These are phyloP conservation scores for Xerocomellus intermedius DNA, from an alignment of 768 basidiomycete genomes.

Conservation along the genomic window DNA sequence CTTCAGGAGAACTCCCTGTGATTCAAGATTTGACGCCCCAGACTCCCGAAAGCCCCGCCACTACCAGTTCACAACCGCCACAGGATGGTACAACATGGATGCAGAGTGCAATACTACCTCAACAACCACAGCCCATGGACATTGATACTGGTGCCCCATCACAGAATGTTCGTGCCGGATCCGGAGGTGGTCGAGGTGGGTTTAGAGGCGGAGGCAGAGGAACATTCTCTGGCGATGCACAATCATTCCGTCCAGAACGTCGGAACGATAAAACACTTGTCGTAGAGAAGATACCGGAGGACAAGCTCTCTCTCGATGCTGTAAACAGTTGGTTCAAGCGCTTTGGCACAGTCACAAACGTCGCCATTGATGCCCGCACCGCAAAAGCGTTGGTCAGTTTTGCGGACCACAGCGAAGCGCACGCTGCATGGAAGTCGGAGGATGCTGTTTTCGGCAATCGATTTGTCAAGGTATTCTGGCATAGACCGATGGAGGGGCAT, in stretches of 20 bases:
- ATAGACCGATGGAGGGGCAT: conserved; percentile 88
- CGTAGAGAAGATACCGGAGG: conserved; percentile 90
- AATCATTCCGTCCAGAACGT: conserved; percentile 64
- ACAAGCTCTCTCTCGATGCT: conserved; percentile 71
- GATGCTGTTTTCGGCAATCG: conserved; percentile 94
- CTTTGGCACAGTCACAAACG: conserved; percentile 90
- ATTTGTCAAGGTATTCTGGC: conserved; percentile 96
- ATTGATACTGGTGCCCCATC: conserved; percentile 33
- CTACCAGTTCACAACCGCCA: conserved; percentile 16
- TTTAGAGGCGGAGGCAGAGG: conserved; percentile 51
- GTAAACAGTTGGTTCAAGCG: conserved; percentile 89
- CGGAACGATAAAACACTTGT: conserved; percentile 80
- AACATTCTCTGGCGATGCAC: conserved; percentile 62
- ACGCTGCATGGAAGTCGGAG: conserved; percentile 87
- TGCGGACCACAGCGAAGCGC: conserved; percentile 76
- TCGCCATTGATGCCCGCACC: conserved; percentile 74
- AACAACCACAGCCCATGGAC: conserved; percentile 25
- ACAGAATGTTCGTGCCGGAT: conserved; percentile 21
- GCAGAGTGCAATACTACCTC: conserved; percentile 15
- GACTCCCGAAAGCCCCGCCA: conserved; percentile 33
- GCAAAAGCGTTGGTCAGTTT: conserved; percentile 89
- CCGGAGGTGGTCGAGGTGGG: conserved; percentile 43
- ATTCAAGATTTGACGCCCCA: conserved; percentile 80
- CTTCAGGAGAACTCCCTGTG: conserved; percentile 75
- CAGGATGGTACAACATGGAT: conserved; percentile 26